Percentiles rank a stretch among this genome's conserved stretches.
These are phyloP conservation scores for Prunus mongolica DNA, from an alignment of 306 rosid species.

Conservation along the genomic window DNA sequence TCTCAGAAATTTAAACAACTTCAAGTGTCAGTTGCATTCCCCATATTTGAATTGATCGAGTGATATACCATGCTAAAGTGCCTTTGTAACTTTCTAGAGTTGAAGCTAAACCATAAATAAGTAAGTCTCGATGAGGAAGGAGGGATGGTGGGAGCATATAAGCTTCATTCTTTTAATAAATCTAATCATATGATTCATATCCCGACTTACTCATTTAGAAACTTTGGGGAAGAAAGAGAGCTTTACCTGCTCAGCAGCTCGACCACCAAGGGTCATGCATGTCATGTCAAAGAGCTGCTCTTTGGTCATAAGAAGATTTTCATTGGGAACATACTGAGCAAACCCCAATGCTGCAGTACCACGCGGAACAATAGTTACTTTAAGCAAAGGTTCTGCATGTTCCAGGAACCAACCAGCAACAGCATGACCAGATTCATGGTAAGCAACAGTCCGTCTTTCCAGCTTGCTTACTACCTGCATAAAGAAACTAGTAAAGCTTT, in stretches of 20 bases:
- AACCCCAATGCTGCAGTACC: conserved; percentile 95
- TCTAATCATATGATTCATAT: not conserved
- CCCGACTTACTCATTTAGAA: not conserved
- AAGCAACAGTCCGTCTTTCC: conserved; percentile 93
- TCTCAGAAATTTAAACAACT: not conserved
- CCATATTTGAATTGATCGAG: not conserved
- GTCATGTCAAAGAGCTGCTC: conserved; percentile 92
- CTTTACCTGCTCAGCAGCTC: conserved; percentile 91
- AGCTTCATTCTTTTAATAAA: not conserved
- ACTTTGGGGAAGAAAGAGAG: not conserved
- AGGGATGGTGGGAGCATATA: not conserved
- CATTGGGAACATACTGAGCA: conserved; percentile 91
- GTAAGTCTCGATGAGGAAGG: not conserved
- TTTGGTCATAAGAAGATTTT: conserved; percentile 89
- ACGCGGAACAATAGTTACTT: conserved; percentile 91
- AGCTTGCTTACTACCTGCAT: conserved; percentile 81
- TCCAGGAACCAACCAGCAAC: conserved; percentile 93
- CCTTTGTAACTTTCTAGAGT: not conserved
- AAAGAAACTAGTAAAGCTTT: conserved; percentile 4
- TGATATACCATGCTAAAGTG: not conserved
- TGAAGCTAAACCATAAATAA: not conserved
- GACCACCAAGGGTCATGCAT: conserved; percentile 97
- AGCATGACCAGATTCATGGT: conserved; percentile 97
- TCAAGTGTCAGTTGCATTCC: not conserved
- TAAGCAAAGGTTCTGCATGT: conserved; percentile 76